Evolutionary conservation across 1,284 basidiomycete genomes (phyloP), one percentile per base, ranked within the genome.

Genomic region (Microbotryum scabiosae): DNA sequence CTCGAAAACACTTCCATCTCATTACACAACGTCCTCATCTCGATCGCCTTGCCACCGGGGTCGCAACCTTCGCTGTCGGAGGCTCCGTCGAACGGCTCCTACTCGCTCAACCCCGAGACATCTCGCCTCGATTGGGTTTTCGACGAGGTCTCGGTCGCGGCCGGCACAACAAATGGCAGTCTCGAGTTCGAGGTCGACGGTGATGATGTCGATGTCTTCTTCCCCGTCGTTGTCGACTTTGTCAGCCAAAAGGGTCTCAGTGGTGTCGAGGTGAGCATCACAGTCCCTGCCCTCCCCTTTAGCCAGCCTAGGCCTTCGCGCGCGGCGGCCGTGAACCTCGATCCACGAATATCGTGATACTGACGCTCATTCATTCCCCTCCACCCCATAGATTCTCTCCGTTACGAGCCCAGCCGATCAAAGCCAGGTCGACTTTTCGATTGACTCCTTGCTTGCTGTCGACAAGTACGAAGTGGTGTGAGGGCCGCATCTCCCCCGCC

Each of bases 221-320:
- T 97, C 88, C 94, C 94, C 6, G 89, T 97, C 63, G 80, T 81
- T 48, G 86, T 96, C 10, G 78, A 81, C 16, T 97, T 97, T 73
- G 83, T 87, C 54, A 86, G 84, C 5, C 67, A 65, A 54, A 25
- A 57, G 45, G 61, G 56, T 30, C 46, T 68, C 48, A 68, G 67
- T 51, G 65, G 66, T 2, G 53, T 70, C 20, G 64, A 78, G 72
- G 77, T 82, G 46, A 32, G 66, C 51, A 23, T 49, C 20, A 18
- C 47, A 23, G 21, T 20, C 28, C 12, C 46, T 9, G 9, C 14
- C 5, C 9, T 2, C 23, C 23, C n/a, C 46, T 14, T 9, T 12
- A 12, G 5, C 23, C 4, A 18, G 36, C 36, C 36, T 16, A 12
- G 16, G 16, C 36, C 16, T 12, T 41, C 36, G 36, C 14, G 12